These are phyloP conservation scores for Cydonia oblonga DNA, from an alignment of 331 rosid species.

Conservation along the genomic window DNA sequence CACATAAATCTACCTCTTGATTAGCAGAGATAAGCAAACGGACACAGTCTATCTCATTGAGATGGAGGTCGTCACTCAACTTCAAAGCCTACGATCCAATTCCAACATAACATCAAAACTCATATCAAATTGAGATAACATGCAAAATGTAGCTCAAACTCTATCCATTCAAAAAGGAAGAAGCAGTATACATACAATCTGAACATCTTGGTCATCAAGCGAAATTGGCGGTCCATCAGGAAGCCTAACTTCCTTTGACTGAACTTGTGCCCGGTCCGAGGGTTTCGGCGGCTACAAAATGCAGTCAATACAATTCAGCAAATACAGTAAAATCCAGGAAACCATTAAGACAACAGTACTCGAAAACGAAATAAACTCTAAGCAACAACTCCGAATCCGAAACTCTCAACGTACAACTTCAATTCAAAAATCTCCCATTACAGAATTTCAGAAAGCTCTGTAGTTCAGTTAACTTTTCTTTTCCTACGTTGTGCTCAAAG, in stretches of 20 bases:
- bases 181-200: constrained; percentile 43
- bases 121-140: background rate
- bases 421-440: background rate
- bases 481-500: background rate
- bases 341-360: background rate
- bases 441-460: background rate
- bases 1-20: constrained; percentile 59
- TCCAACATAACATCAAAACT: constrained; percentile 16
- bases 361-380: background rate
- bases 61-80: constrained; percentile 86
- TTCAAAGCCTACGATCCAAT: constrained; percentile 58
- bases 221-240: constrained; percentile 62
- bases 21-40: constrained; percentile 69
- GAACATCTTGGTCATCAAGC: constrained; percentile 84
- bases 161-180: background rate
- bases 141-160: background rate
- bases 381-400: background rate
- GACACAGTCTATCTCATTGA: constrained; percentile 82
- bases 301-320: background rate
- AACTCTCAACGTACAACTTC: background rate
- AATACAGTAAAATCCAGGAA: background rate
- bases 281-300: constrained; percentile 58
- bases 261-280: constrained; percentile 76
- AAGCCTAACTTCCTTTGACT: constrained; percentile 66
- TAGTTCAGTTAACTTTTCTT: background rate